phyloP scores from a whole-genome alignment of 106 monocot species.

The Xerophyta viscosa region DNA sequence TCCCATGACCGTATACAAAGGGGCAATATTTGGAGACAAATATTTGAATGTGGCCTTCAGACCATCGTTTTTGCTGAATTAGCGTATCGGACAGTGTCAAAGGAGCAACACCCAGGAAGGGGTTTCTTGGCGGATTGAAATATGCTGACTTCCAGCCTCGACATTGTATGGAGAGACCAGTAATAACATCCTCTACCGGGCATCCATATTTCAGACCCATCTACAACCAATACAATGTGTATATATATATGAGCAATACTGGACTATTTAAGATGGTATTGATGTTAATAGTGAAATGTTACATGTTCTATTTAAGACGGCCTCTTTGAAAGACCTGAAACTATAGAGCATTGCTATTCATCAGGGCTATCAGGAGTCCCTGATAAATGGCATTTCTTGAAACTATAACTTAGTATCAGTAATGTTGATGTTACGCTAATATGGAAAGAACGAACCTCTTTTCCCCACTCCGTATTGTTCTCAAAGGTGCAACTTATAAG shows the following conservation, averaged over 20 bases:
- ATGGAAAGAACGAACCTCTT: slow-evolving; percentile 21
- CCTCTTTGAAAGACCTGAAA: too few species aligned
- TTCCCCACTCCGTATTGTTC: slow-evolving; percentile 41
- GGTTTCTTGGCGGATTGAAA: slow-evolving; percentile 34
- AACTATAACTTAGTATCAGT: too few species aligned
- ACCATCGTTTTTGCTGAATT: slow-evolving; percentile 69
- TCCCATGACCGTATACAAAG: slow-evolving; percentile 31
- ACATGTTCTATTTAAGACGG: too few species aligned
- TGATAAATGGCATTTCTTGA: too few species aligned
- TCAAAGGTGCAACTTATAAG: slow-evolving; percentile 32
- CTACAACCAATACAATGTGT: slow-evolving; percentile 13
- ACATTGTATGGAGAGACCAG: slow-evolving; percentile 66
- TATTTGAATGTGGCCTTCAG: slow-evolving; percentile 54
- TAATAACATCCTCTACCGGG: slow-evolving; percentile 68
- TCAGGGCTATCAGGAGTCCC: too few species aligned
- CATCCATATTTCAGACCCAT: slow-evolving; percentile 63
- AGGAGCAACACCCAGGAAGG: slow-evolving; percentile 58
- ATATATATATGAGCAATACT: neutral
- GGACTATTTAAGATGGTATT: neutral
- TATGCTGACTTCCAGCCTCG: slow-evolving; percentile 63
- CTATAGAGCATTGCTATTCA: too few species aligned
- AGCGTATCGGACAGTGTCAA: slow-evolving; percentile 38
- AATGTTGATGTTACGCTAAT: neutral
- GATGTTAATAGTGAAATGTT: too few species aligned
- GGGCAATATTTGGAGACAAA: slow-evolving; percentile 60